A percentile compares a stretch with the other conserved stretches of the same genome.
Evolutionary conservation across 2,329 filamentous ascomycete species (phyloP).

Genomic region (Aspergillus sp.): DNA sequence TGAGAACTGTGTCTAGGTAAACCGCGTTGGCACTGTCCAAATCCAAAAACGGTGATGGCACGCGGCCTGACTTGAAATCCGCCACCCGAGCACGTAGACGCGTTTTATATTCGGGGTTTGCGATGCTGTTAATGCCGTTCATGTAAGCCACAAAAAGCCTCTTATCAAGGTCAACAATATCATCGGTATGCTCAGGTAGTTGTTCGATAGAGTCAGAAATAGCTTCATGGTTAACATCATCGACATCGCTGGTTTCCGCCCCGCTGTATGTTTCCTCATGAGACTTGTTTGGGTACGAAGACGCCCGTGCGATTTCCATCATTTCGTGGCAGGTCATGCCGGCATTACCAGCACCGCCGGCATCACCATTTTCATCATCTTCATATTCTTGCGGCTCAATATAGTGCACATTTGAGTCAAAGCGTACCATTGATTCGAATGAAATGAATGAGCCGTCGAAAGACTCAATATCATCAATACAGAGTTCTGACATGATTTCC

Average conservation of each 20-base stretch:
- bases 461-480: constrained; percentile 30
- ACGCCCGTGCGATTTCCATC: constrained; percentile 35
- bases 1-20: constrained; percentile 38
- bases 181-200: constrained; percentile 34
- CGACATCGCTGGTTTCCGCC: constrained; percentile 10
- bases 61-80: constrained; percentile 33
- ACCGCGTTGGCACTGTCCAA: constrained; percentile 29
- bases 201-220: constrained; percentile 23
- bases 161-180: constrained; percentile 40
- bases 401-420: constrained; percentile 34
- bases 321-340: constrained; percentile 44
- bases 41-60: constrained; percentile 33
- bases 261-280: constrained; percentile 21
- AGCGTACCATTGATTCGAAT: constrained; percentile 37
- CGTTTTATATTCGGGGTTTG: constrained; percentile 32
- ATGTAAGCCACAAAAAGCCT: constrained; percentile 42
- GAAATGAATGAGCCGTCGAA: constrained; percentile 39
- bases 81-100: constrained; percentile 34
- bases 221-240: constrained; percentile 14
- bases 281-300: constrained; percentile 6
- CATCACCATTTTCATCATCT: constrained; percentile 24
- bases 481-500: constrained; percentile 27
- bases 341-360: constrained; percentile 15
- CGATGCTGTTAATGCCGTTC: constrained; percentile 42
- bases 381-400: constrained; percentile 30